phyloP scores from a whole-genome alignment of 345 rosid species.

The Citrus inodora region DNA sequence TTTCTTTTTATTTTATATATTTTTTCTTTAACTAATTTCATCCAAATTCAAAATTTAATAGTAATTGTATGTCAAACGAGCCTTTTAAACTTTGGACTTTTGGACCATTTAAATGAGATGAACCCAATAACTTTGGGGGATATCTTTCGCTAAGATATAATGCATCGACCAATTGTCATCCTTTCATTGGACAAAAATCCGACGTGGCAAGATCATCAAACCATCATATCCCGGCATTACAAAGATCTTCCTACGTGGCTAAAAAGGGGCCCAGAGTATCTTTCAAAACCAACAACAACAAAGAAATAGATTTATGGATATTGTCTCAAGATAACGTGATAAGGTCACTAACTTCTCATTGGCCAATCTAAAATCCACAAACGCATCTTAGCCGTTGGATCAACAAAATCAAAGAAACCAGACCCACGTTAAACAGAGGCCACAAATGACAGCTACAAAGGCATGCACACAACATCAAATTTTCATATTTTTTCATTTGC shows the following conservation, averaged over 20 bases:
- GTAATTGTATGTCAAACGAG: too few species aligned
- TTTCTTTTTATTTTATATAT: too few species aligned
- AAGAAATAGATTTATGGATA: slow-evolving; percentile 52
- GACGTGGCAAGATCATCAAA: not conserved
- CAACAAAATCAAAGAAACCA: slow-evolving; percentile 16
- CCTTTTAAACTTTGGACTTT: too few species aligned
- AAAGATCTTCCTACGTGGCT: slow-evolving; percentile 24
- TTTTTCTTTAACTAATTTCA: too few species aligned
- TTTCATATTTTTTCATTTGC: not conserved
- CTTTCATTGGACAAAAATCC: not conserved
- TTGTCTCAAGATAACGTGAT: slow-evolving; percentile 43
- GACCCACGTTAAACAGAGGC: slow-evolving; percentile 25
- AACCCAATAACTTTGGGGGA: too few species aligned
- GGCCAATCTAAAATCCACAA: slow-evolving; percentile 27
- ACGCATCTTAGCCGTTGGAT: slow-evolving; percentile 27
- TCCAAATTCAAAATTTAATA: too few species aligned
- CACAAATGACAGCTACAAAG: slow-evolving; percentile 37
- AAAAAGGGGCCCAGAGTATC: slow-evolving; percentile 43
- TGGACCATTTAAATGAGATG: too few species aligned
- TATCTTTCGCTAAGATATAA: not conserved
- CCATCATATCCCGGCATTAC: not conserved
- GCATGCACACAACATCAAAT: slow-evolving; percentile 1
- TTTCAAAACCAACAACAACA: slow-evolving; percentile 41
- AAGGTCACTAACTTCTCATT: slow-evolving; percentile 31
- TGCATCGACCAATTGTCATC: not conserved